These are phyloP conservation scores for Sanguinoderma infundibulare DNA, from an alignment of 1,284 basidiomycete species.

Conservation along the genomic window DNA sequence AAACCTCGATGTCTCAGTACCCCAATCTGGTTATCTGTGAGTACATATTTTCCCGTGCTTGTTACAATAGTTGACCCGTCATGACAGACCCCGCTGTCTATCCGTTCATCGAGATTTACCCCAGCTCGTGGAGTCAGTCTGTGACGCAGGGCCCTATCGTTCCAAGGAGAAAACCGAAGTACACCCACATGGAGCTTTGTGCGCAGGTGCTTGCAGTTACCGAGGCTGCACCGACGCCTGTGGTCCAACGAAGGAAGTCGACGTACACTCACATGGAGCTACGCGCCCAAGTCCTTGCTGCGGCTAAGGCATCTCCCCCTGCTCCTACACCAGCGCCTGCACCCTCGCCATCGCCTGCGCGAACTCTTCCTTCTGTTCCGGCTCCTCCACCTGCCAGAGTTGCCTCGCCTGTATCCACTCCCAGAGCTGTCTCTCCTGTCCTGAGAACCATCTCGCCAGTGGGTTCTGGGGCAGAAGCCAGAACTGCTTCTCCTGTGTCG, in stretches of 20 bases:
- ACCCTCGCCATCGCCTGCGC: background rate
- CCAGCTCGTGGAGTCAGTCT: conserved; percentile 26
- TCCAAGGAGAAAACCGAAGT: conserved; percentile 16
- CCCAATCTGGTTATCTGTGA: conserved; percentile 22
- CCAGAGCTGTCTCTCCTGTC: background rate
- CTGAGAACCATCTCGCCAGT: too few species aligned
- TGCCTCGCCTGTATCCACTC: background rate
- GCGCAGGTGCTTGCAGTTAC: conserved; percentile 5
- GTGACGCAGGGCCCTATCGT: background rate
- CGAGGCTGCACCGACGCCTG: conserved; percentile 2
- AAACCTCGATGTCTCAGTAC: conserved; percentile 8
- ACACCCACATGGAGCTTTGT: conserved; percentile 26
- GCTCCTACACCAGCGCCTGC: background rate
- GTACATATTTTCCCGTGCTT: background rate
- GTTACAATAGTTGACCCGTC: background rate
- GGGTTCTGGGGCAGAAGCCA: background rate
- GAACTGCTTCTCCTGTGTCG: background rate
- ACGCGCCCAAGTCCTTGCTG: conserved; percentile 23
- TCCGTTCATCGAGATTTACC: conserved; percentile 48
- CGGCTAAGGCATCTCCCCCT: background rate
- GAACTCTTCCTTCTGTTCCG: background rate
- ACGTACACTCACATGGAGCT: conserved; percentile 23
- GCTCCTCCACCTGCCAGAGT: background rate
- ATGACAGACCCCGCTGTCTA: conserved; percentile 31
- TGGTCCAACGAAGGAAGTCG: conserved; percentile 5